phyloP scores from a whole-genome alignment of 2,329 filamentous ascomycete species.

The Aspergillus thermomutatus region DNA sequence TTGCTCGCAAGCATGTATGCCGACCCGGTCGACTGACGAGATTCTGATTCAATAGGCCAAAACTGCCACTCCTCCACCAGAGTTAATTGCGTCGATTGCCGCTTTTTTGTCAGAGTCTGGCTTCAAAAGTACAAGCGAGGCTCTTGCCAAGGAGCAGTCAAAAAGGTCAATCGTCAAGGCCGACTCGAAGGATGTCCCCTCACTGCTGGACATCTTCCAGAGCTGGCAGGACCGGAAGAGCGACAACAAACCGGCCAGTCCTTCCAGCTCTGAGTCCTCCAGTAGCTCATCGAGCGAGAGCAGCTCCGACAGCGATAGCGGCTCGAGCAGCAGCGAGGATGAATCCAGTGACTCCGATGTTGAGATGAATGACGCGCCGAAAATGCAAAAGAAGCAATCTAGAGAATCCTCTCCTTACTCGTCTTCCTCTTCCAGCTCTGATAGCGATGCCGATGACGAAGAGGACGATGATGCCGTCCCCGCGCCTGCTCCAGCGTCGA shows the following conservation, averaged over 20 bases:
- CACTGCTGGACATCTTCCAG: constrained; percentile 41
- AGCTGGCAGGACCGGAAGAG: constrained; percentile 20
- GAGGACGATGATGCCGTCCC: constrained; percentile 49
- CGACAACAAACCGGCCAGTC: constrained; percentile 9
- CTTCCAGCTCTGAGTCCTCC: constrained; percentile 15
- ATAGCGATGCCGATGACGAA: constrained; percentile 52
- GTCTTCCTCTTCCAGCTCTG: constrained; percentile 38
- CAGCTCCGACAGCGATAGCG: constrained; percentile 17
- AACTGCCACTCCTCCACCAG: constrained; percentile 44
- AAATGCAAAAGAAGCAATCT: constrained; percentile 27
- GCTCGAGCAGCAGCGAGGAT: constrained; percentile 33
- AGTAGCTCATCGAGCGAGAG: constrained; percentile 13
- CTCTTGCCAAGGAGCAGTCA: constrained; percentile 60
- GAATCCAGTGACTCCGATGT: constrained; percentile 40
- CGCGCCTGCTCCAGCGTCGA: constrained; percentile 28
- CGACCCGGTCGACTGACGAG: constrained; percentile 6
- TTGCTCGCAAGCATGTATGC: background rate
- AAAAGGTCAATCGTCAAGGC: constrained; percentile 23
- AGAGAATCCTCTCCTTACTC: constrained; percentile 27
- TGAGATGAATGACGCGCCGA: constrained; percentile 41
- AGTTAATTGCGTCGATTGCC: constrained; percentile 65
- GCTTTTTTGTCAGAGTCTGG: constrained; percentile 64
- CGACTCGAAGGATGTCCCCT: constrained; percentile 31
- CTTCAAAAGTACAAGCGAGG: constrained; percentile 59
- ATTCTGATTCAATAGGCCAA: constrained; percentile 20